Conservation (phyloP, 306 rosid genomes). For the Hippophae rhamnoides region DNA sequence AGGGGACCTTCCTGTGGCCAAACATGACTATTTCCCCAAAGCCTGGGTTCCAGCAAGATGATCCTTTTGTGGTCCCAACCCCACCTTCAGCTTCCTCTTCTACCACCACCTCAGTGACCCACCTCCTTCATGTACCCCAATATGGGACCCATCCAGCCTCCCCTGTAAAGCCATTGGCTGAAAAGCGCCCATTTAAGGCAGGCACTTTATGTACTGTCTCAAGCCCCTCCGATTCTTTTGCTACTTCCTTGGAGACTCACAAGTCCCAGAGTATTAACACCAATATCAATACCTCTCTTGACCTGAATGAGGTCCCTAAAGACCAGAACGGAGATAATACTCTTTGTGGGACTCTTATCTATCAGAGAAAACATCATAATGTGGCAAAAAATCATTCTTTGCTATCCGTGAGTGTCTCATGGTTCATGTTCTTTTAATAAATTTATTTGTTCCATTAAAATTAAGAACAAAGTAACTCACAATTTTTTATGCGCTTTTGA, state of each 20-base stretch:
- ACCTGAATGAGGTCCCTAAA: conserved; percentile 55
- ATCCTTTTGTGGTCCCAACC: conserved; percentile 36
- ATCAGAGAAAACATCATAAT: conserved; percentile 16
- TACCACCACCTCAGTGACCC: conserved; percentile 24
- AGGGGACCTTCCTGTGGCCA: conserved; percentile 70
- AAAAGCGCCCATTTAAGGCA: conserved; percentile 47
- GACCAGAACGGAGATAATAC: conserved; percentile 16
- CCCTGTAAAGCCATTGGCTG: conserved; percentile 68
- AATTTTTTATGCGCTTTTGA: neutral
- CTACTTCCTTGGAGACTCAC: conserved; percentile 10
- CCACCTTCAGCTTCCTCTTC: conserved; percentile 67
- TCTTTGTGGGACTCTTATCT: conserved; percentile 17
- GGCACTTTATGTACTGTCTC: conserved; percentile 34
- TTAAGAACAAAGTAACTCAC: neutral
- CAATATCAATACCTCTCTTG: conserved; percentile 17
- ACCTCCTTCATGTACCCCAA: conserved; percentile 9
- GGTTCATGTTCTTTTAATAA: neutral
- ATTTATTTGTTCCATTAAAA: neutral
- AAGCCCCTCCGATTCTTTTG: conserved; percentile 20
- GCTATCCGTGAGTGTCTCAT: neutral
- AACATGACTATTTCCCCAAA: conserved; percentile 30
- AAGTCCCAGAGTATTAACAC: too few relatives aligned
- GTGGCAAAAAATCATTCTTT: neutral
- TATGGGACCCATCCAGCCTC: conserved; percentile 27
- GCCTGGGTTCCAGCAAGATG: conserved; percentile 25